phyloP scores from a whole-genome alignment of 805 yeast genomes.

The Starmera amethionina region DNA sequence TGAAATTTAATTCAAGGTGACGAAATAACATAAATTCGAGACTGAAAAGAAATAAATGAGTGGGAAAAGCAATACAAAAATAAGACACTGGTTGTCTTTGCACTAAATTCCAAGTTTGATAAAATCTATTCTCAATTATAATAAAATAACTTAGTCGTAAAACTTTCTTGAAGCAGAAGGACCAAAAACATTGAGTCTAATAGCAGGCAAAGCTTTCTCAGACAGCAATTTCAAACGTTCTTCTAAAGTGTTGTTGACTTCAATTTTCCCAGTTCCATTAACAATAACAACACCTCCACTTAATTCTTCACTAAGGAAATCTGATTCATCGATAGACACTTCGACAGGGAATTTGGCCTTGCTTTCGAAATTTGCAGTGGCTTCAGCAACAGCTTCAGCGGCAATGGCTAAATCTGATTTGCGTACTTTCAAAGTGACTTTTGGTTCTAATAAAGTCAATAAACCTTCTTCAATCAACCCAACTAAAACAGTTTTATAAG shows the following conservation, averaged over 20 bases:
- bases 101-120: no score
- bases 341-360: constrained; percentile 49
- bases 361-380: constrained; percentile 53
- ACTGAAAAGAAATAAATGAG: no score
- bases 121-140: no score
- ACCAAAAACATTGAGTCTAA: constrained; percentile 85
- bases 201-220: constrained; percentile 83
- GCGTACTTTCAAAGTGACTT: constrained; percentile 56
- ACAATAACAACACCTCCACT: constrained; percentile 82
- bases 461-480: constrained; percentile 76
- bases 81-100: no score
- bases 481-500: constrained; percentile 60
- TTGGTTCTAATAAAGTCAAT: constrained; percentile 62
- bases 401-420: constrained; percentile 54
- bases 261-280: constrained; percentile 72
- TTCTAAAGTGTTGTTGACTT: constrained; percentile 85
- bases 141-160: constrained; percentile 50
- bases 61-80: no score
- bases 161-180: constrained; percentile 80
- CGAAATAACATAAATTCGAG: no score
- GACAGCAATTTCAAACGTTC: constrained; percentile 82
- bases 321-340: constrained; percentile 44
- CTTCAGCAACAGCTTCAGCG: constrained; percentile 47
- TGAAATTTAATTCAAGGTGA: no score
- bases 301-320: constrained; percentile 48